Evolutionary conservation across 371 early-diverging fungal genomes (phyloP).

Genomic region (Zopfochytrium polystomum): DNA sequence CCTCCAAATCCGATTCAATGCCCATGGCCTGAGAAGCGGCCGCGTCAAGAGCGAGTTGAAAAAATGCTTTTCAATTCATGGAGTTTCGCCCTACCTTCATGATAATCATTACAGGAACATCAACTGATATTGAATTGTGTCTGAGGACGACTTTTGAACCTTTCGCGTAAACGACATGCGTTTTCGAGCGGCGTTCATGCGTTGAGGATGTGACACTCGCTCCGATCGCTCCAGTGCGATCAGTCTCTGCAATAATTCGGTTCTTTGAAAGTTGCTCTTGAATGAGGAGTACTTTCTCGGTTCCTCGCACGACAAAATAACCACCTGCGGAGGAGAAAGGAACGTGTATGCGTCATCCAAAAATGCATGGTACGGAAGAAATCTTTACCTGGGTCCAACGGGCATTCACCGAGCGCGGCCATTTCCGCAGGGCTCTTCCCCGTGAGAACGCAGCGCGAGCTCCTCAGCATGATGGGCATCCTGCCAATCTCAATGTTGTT

Average conservation of each 20-base stretch:
- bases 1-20: constrained; percentile 92
- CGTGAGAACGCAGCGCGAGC: constrained; percentile 82
- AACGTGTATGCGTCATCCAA: background rate
- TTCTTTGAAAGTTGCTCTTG: constrained; percentile 99
- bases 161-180: constrained; percentile 81
- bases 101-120: constrained; percentile 88
- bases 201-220: constrained; percentile 94
- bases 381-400: constrained; percentile 90
- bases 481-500: constrained; percentile 91
- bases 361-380: background rate
- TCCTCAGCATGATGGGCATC: constrained; percentile 99
- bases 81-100: constrained; percentile 54
- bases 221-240: constrained; percentile 78
- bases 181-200: constrained; percentile 97
- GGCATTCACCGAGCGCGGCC: constrained; percentile 92
- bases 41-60: background rate
- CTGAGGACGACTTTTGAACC: constrained; percentile 77
- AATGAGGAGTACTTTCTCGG: constrained; percentile 98
- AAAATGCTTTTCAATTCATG: background rate
- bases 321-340: constrained; percentile 70
- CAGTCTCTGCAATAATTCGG: constrained; percentile 97
- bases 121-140: constrained; percentile 78
- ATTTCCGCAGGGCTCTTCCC: constrained; percentile 76
- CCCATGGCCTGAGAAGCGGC: constrained; percentile 76
- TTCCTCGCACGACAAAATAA: constrained; percentile 98